A percentile compares a stretch with the other conserved stretches of the same genome.
Conservation (phyloP, 352 stramenopile species). For the Globisporangium cystogenes region DNA sequence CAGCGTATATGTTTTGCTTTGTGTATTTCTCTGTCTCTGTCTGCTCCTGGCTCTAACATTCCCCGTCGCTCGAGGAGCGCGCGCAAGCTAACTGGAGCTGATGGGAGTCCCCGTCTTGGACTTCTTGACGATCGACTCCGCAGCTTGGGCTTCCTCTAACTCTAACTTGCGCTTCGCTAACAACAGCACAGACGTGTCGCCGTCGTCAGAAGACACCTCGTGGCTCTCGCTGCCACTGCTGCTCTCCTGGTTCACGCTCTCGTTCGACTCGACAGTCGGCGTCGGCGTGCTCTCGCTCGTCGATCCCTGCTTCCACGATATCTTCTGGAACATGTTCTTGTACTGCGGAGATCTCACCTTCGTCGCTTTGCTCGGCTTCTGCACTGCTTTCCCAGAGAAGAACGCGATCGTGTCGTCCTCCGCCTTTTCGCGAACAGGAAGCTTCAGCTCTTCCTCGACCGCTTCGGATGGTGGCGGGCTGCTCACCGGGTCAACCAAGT, state of each 20-base stretch:
- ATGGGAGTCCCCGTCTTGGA: slow-evolving; percentile 64
- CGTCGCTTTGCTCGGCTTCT: slow-evolving; percentile 37
- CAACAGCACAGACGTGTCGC: slow-evolving; percentile 19
- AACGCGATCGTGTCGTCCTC: slow-evolving; percentile 48
- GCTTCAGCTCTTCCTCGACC: slow-evolving; percentile 42
- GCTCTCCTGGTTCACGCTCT: slow-evolving; percentile 6
- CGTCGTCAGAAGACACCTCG: slow-evolving; percentile 7
- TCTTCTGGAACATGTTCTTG: slow-evolving; percentile 79
- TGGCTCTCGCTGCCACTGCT: slow-evolving; percentile 29
- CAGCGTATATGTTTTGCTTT: not conserved
- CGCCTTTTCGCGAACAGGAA: slow-evolving; percentile 50
- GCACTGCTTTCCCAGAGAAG: slow-evolving; percentile 31
- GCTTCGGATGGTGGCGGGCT: slow-evolving; percentile 18
- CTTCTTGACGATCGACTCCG: slow-evolving; percentile 69
- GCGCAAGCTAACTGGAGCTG: slow-evolving; percentile 42
- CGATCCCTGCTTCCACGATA: slow-evolving; percentile 48
- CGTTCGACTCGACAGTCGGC: slow-evolving; percentile 11
- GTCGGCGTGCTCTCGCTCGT: slow-evolving; percentile 16
- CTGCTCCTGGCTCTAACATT: slow-evolving; percentile 1
- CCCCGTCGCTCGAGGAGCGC: slow-evolving; percentile 1
- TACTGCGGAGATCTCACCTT: slow-evolving; percentile 46
- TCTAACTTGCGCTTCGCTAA: slow-evolving; percentile 60
- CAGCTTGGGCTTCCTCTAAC: slow-evolving; percentile 36
- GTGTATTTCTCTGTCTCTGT: not conserved
- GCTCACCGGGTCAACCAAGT: slow-evolving; percentile 14